Evolutionary conservation across 352 stramenopile genomes (phyloP).

Genomic region (Bremia lactucae): DNA sequence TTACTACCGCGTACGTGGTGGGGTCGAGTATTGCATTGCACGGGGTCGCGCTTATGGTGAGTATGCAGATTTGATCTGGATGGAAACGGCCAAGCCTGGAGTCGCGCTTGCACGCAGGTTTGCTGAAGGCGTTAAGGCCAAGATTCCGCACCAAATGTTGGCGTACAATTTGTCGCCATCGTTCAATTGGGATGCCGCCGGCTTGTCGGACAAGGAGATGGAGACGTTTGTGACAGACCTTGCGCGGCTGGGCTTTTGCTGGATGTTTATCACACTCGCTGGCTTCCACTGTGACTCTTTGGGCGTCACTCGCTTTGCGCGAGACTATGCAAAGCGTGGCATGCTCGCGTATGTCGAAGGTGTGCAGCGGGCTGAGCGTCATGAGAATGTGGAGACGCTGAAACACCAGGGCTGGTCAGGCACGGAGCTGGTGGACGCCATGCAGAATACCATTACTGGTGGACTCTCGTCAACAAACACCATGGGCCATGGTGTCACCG

Average conservation of each 20-base stretch:
- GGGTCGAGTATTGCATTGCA: conserved; percentile 96
- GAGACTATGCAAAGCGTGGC: conserved; percentile 83
- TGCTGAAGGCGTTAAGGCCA: conserved; percentile 86
- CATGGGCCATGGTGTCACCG: conserved; percentile 95
- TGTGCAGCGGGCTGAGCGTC: conserved; percentile 92
- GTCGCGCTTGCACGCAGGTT: conserved; percentile 92
- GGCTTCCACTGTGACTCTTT: conserved; percentile 97
- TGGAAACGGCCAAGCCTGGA: conserved; percentile 94
- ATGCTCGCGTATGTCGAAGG: conserved; percentile 96
- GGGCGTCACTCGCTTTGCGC: conserved; percentile 90
- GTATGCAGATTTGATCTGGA: conserved; percentile 97
- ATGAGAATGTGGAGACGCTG: conserved; percentile 90
- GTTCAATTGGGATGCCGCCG: conserved; percentile 98
- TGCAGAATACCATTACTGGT: conserved; percentile 93
- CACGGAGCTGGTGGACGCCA: conserved; percentile 92
- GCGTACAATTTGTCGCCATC: conserved; percentile 97
- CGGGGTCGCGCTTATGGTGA: conserved; percentile 90
- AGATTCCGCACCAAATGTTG: conserved; percentile 93
- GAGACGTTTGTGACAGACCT: conserved; percentile 92
- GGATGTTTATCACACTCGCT: conserved; percentile 98
- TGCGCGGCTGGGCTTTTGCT: conserved; percentile 92
- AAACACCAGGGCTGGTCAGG: conserved; percentile 98
- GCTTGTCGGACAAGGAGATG: conserved; percentile 92
- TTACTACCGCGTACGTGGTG: conserved; percentile 93
- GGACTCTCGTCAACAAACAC: conserved; percentile 93